These are phyloP conservation scores for Chimonanthus praecox DNA, from an alignment of 164 flowering plant genomes.

Conservation along the genomic window DNA sequence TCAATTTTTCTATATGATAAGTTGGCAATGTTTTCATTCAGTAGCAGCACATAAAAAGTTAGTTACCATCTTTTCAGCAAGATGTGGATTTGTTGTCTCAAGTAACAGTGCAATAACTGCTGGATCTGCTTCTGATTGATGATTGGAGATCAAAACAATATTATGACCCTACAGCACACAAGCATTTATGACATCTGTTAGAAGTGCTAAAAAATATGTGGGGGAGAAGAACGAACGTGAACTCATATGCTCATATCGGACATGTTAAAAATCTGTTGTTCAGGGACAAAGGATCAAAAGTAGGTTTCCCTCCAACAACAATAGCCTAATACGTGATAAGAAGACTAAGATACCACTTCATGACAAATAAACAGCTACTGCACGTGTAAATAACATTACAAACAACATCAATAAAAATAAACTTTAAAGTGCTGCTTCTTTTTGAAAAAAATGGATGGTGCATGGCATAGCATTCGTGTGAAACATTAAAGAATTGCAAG, in stretches of 20 bases:
- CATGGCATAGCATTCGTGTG: too few species aligned
- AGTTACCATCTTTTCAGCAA: constrained; percentile 72
- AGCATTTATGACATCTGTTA: constrained; percentile 8
- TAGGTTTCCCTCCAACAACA: too few species aligned
- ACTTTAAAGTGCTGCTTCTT: too few species aligned
- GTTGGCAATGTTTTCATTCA: neutral
- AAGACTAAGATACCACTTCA: too few species aligned
- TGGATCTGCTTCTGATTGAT: constrained; percentile 98
- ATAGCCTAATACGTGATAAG: too few species aligned
- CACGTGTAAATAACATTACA: too few species aligned
- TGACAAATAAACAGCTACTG: too few species aligned
- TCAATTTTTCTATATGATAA: constrained; percentile 2
- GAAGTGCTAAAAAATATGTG: neutral
- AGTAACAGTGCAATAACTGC: constrained; percentile 78
- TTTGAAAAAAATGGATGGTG: too few species aligned
- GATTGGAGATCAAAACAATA: constrained; percentile 82
- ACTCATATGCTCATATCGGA: neutral
- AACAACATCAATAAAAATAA: too few species aligned
- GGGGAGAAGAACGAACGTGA: neutral
- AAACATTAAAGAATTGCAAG: too few species aligned
- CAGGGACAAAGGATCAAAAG: too few species aligned
- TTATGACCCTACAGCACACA: constrained; percentile 74
- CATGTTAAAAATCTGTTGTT: neutral
- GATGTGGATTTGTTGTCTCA: constrained; percentile 51
- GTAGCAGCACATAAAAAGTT: neutral